These are phyloP conservation scores for Aspergillus nanangensis DNA, from an alignment of 495 filamentous ascomycete species.

Conservation along the genomic window DNA sequence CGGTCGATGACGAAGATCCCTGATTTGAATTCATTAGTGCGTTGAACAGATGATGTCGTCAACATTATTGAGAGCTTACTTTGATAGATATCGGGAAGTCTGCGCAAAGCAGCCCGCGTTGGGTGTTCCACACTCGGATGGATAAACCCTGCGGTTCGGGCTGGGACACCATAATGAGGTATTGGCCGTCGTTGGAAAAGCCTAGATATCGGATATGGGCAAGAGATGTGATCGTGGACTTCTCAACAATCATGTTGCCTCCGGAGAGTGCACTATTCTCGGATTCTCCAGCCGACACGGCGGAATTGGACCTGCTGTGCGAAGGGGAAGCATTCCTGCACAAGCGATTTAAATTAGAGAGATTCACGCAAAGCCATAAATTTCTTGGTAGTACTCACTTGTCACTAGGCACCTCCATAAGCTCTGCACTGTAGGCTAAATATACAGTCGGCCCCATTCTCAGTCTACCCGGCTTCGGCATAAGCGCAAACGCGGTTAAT, in stretches of 20 bases:
- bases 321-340: neutral
- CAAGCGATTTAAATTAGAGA: neutral
- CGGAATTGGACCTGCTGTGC: conserved; percentile 10
- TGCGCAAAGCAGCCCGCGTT: conserved; percentile 2
- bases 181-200: conserved; percentile 9
- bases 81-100: conserved; percentile 2
- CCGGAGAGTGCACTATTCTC: neutral
- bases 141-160: neutral
- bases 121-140: conserved; percentile 8
- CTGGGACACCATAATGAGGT: conserved; percentile 10
- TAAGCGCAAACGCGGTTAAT: conserved; percentile 9
- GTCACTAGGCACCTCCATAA: conserved; percentile 6
- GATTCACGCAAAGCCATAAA: no score
- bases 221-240: no score
- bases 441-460: conserved; percentile 6
- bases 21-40: no score
- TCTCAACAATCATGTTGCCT: conserved; percentile 4
- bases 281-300: conserved; percentile 1
- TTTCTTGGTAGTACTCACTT: conserved; percentile 2
- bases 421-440: conserved; percentile 8
- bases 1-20: neutral
- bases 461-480: neutral
- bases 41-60: no score
- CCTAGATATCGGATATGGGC: conserved; percentile 9
- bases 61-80: no score